A percentile compares a stretch with the other conserved stretches of the same genome.
Evolutionary conservation across 345 rosid genomes (phyloP).

Genomic region (Acer negundo): DNA sequence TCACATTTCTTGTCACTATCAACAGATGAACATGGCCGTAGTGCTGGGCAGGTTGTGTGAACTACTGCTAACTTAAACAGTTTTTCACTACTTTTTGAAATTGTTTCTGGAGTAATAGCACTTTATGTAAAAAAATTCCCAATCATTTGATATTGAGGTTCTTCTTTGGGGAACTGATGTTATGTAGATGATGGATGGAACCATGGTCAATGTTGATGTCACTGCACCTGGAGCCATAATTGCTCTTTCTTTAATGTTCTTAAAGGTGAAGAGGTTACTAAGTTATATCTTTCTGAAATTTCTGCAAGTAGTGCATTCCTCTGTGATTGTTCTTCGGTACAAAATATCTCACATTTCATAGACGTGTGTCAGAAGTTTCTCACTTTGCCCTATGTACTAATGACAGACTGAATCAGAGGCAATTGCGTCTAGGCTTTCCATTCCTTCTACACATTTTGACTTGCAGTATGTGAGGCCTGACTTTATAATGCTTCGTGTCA

Average conservation of each 20-base stretch:
- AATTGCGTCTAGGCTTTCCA: conserved; percentile 72
- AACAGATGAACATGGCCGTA: conserved; percentile 62
- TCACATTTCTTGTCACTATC: conserved; percentile 48
- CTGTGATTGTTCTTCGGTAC: background rate
- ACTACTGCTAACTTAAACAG: conserved; percentile 21
- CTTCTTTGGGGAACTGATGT: conserved; percentile 13
- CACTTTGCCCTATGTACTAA: conserved; percentile 26
- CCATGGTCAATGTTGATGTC: conserved; percentile 78
- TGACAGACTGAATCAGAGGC: conserved; percentile 85
- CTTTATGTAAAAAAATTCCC: background rate
- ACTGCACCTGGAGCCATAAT: conserved; percentile 96
- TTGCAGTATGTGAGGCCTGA: conserved; percentile 93
- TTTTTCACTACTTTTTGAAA: conserved; percentile 7
- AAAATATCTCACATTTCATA: background rate
- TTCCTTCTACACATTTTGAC: conserved; percentile 82
- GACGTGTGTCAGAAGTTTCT: conserved; percentile 1
- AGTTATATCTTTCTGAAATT: conserved; percentile 14
- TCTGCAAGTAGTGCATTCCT: conserved; percentile 4
- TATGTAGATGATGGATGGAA: conserved; percentile 79
- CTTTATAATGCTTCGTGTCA: conserved; percentile 96
- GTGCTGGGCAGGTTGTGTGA: conserved; percentile 70
- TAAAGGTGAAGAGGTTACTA: conserved; percentile 56
- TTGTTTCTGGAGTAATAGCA: background rate
- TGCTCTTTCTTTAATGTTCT: conserved; percentile 88
- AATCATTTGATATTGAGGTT: conserved; percentile 11